Evolutionary conservation across 257 asterid species (phyloP).

Genomic region (Solanum etuberosum): DNA sequence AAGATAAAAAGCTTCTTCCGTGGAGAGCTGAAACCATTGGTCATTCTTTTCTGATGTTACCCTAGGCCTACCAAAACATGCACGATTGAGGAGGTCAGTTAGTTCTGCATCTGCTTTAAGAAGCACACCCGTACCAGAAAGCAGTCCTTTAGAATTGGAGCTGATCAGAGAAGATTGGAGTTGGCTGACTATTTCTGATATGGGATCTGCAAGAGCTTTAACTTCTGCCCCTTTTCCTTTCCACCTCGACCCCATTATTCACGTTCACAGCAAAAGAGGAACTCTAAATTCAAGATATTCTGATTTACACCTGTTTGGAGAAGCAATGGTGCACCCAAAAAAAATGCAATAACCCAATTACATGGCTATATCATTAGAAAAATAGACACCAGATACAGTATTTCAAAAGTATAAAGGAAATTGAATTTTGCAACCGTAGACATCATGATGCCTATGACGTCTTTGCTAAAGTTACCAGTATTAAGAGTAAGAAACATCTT

Average conservation of each 20-base stretch:
- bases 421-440: neutral
- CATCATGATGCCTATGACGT: neutral
- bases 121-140: conserved; percentile 40
- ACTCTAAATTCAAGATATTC: neutral
- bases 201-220: conserved; percentile 31
- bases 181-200: conserved; percentile 27
- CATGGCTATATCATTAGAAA: neutral
- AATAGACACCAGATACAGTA: neutral
- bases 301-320: neutral
- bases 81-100: conserved; percentile 41
- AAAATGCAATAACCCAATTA: neutral
- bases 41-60: conserved; percentile 37
- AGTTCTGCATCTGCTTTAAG: conserved; percentile 46
- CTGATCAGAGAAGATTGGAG: conserved; percentile 43
- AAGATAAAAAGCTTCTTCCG: conserved; percentile 70
- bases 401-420: neutral
- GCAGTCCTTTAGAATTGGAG: conserved; percentile 41
- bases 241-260: conserved; percentile 36
- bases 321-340: neutral
- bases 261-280: neutral
- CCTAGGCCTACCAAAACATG: conserved; percentile 57
- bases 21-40: conserved; percentile 58
- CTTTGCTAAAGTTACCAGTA: neutral
- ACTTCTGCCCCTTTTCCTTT: conserved; percentile 36
- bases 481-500: neutral